Evolutionary conservation across 2,329 filamentous ascomycete genomes (phyloP).

Genomic region (Colletotrichum melonis): DNA sequence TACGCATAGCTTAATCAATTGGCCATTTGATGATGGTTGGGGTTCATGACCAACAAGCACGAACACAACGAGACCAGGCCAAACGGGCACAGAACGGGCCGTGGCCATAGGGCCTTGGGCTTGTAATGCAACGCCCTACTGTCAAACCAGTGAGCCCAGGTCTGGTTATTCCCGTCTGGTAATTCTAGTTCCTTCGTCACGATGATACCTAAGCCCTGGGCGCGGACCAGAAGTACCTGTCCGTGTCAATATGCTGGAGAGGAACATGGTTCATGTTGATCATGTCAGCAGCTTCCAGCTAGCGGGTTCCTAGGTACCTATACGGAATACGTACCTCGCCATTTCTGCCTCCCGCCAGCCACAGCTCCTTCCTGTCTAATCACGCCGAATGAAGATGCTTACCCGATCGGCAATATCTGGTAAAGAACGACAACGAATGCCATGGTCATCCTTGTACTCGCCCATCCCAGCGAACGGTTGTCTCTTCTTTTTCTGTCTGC

Average conservation of each 20-base stretch:
- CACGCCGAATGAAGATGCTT: too few relatives aligned
- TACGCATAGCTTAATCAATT: neutral
- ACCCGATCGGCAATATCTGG: too few relatives aligned
- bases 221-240: neutral
- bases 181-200: constrained; percentile 1
- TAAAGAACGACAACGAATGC: too few relatives aligned
- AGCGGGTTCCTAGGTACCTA: too few relatives aligned
- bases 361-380: too few relatives aligned
- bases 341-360: too few relatives aligned
- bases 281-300: too few relatives aligned
- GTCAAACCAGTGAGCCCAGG: constrained; percentile 22
- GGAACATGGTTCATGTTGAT: too few relatives aligned
- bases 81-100: constrained; percentile 33
- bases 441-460: neutral
- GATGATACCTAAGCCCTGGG: neutral
- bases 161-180: neutral
- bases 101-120: constrained; percentile 18
- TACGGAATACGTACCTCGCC: too few relatives aligned
- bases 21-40: constrained; percentile 12
- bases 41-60: constrained; percentile 28
- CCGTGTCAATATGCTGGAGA: neutral
- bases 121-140: constrained; percentile 29
- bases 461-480: neutral
- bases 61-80: constrained; percentile 24
- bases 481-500: neutral